Evolutionary conservation across 2,329 filamentous ascomycete species (phyloP), one percentile per base, ranked within the genome.

Genomic region (Lizonia empirigonia): DNA sequence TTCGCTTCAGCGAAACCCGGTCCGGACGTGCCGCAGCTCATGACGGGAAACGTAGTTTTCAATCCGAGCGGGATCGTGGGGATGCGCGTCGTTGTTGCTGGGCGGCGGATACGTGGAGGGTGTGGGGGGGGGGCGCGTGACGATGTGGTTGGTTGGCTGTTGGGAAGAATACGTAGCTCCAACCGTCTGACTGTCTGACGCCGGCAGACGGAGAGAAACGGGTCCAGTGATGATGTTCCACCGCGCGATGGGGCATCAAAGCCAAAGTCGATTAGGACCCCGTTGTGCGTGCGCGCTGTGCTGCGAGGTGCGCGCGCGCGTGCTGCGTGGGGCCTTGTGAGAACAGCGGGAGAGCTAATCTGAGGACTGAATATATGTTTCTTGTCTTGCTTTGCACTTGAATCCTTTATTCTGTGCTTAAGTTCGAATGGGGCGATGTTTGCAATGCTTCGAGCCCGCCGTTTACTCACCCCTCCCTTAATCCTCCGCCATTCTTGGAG

Each of bases 311-410:
- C 13, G 39, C 15, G n/a, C 12, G 39, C 56, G 47, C 41, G 54
- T 32, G 48, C 38, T 36, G 41, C 55, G 63, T 58, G 63, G 67
- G 59, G 60, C 62, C 50, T 62, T 56, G 52, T 69, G 66, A 67
- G 63, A 60, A 69, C 66, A 63, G 63, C 58, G 59, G 54, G 67
- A 69, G 67, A 69, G 67, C 67, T 69, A 65, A 68, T 69, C 67
- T 69, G 67, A 69, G 67, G 67, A 66, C 61, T 57, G n/a, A n/a
- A n/a, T n/a, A n/a, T n/a, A n/a, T n/a, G n/a, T n/a, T n/a, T n/a
- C n/a, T n/a, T n/a, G n/a, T n/a, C n/a, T n/a, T n/a, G n/a, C n/a
- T n/a, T n/a, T n/a, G n/a, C n/a, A n/a, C n/a, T n/a, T n/a, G n/a
- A n/a, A n/a, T n/a, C n/a, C n/a, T n/a, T n/a, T n/a, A n/a, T n/a